Evolutionary conservation across 1,139 yeast species (phyloP).

Genomic region (Pneumocystis canis): DNA sequence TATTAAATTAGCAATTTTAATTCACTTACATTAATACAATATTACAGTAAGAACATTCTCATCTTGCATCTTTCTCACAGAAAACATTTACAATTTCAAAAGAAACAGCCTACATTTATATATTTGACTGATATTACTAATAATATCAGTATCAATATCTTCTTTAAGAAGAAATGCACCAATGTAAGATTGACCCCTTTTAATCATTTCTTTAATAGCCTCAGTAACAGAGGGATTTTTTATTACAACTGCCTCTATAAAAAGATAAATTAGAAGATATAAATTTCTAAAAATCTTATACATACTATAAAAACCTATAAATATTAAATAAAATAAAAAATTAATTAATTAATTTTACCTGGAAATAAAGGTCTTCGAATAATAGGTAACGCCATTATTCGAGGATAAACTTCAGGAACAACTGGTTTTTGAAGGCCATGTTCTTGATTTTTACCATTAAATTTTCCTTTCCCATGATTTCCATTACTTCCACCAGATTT

Average conservation of each 20-base stretch:
- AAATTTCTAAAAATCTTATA: background rate
- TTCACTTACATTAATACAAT: conserved; percentile 71
- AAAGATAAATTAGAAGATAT: no score
- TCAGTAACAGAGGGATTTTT: conserved; percentile 74
- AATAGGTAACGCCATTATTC: conserved; percentile 44
- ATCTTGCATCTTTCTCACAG: conserved; percentile 37
- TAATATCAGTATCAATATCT: conserved; percentile 58
- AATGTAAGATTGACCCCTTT: conserved; percentile 56
- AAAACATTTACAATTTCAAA: conserved; percentile 66
- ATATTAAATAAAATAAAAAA: background rate
- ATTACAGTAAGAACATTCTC: conserved; percentile 40
- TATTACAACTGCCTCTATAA: conserved; percentile 55
- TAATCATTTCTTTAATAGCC: conserved; percentile 61
- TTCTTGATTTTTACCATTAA: background rate
- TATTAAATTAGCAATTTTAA: conserved; percentile 52
- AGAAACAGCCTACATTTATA: conserved; percentile 64
- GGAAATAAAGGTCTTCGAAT: conserved; percentile 40
- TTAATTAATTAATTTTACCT: conserved; percentile 3
- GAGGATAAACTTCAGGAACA: conserved; percentile 32
- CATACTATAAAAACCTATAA: conserved; percentile 14
- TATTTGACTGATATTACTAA: conserved; percentile 48
- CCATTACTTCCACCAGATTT: background rate
- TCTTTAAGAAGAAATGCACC: conserved; percentile 68
- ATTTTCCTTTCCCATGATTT: background rate
- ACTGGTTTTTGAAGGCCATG: background rate